Conservation (phyloP, 2,329 filamentous ascomycete genomes). For the Leptoxyphium fumago region DNA sequence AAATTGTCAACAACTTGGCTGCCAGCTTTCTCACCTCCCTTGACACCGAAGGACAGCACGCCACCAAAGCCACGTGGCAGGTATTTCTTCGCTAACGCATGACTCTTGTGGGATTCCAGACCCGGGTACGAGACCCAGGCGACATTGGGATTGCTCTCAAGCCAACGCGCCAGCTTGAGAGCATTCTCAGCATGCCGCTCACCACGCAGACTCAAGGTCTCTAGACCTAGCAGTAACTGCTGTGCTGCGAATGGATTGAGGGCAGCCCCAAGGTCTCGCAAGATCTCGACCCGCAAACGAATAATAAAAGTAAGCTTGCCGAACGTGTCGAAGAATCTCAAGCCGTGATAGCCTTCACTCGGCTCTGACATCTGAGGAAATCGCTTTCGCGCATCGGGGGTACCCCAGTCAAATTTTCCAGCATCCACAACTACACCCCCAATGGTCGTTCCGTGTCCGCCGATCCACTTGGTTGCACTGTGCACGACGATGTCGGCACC, state of each 20-base stretch:
- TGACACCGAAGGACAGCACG: constrained; percentile 85
- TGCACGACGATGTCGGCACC: constrained; percentile 90
- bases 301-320: constrained; percentile 71
- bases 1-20: constrained; percentile 84
- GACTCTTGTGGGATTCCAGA: constrained; percentile 64
- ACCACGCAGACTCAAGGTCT: constrained; percentile 75
- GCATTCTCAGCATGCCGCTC: constrained; percentile 83
- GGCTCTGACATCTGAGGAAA: constrained; percentile 92
- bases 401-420: constrained; percentile 89
- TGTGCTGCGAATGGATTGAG: constrained; percentile 88
- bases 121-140: constrained; percentile 92
- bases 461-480: constrained; percentile 94
- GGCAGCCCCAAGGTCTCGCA: constrained; percentile 69
- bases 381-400: constrained; percentile 49
- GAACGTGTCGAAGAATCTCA: constrained; percentile 91
- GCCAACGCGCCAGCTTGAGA: constrained; percentile 62
- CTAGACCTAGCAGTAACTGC: constrained; percentile 74
- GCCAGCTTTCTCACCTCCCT: constrained; percentile 68
- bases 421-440: constrained; percentile 74
- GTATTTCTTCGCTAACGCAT: constrained; percentile 75
- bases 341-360: constrained; percentile 75
- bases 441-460: constrained; percentile 79
- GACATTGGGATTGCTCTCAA: constrained; percentile 71
- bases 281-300: constrained; percentile 73
- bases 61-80: constrained; percentile 73